Evolutionary conservation across 1,284 basidiomycete genomes (phyloP).

Genomic region (Rugosomyces carneus): DNA sequence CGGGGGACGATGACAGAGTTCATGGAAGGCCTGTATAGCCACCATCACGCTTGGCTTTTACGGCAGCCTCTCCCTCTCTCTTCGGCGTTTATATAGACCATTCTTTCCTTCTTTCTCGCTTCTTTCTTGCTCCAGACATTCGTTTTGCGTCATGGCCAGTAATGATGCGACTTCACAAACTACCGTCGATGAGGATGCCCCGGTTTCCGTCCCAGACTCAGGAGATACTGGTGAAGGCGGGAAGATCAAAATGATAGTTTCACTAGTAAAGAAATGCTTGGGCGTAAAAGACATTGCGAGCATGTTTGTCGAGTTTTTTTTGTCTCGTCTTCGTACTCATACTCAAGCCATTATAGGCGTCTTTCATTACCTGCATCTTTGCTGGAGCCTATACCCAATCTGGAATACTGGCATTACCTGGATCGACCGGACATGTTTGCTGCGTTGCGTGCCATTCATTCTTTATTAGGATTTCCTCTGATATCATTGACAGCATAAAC

Average conservation of each 20-base stretch:
- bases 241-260: conserved; percentile 86
- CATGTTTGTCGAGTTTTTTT: conserved; percentile 52
- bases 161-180: conserved; percentile 2
- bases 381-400: conserved; percentile 87
- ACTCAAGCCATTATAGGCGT: conserved; percentile 46
- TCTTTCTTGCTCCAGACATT: neutral
- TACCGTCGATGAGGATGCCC: conserved; percentile 46
- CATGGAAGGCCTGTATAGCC: neutral
- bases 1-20: no score
- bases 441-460: conserved; percentile 49
- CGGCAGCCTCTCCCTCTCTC: neutral
- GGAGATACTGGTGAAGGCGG: conserved; percentile 77
- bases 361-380: conserved; percentile 86
- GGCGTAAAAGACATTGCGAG: conserved; percentile 89
- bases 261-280: conserved; percentile 81
- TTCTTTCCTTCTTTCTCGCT: conserved; percentile 3
- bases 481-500: conserved; percentile 57
- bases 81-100: neutral
- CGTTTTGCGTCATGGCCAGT: conserved; percentile 12
- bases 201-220: conserved; percentile 70
- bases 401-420: conserved; percentile 94
- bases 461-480: conserved; percentile 1
- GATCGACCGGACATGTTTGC: conserved; percentile 92
- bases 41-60: neutral
- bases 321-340: neutral